A percentile compares a stretch with the other conserved stretches of the same genome.
Conservation (phyloP, 2,329 filamentous ascomycete genomes). For the Penicillium sp. region DNA sequence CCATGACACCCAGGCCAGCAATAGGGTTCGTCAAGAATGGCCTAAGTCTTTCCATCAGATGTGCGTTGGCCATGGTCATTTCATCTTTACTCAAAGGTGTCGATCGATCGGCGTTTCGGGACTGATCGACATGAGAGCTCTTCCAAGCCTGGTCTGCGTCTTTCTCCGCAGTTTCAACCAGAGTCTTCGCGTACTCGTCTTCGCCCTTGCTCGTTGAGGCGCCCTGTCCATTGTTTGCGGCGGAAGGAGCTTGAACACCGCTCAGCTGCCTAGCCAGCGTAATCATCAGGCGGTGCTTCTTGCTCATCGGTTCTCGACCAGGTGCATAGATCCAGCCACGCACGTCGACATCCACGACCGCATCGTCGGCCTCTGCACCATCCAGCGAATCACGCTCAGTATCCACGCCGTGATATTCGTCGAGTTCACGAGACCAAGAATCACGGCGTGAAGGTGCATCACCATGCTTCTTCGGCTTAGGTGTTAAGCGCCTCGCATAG, state of each 20-base stretch:
- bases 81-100: constrained; percentile 65
- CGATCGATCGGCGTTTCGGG: constrained; percentile 41
- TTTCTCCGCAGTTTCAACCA: constrained; percentile 65
- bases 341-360: constrained; percentile 89
- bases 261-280: constrained; percentile 82
- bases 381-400: constrained; percentile 72
- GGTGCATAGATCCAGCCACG: constrained; percentile 92
- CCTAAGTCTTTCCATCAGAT: constrained; percentile 78
- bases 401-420: constrained; percentile 38
- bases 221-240: constrained; percentile 29
- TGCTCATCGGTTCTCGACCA: constrained; percentile 74
- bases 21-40: constrained; percentile 87
- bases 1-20: constrained; percentile 70
- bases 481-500: constrained; percentile 69
- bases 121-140: constrained; percentile 52
- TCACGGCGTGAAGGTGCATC: constrained; percentile 28
- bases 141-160: constrained; percentile 67
- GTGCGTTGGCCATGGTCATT: constrained; percentile 71
- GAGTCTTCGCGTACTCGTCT: constrained; percentile 66
- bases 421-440: constrained; percentile 32
- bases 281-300: constrained; percentile 81
- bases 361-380: constrained; percentile 71
- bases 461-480: constrained; percentile 42
- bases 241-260: constrained; percentile 68
- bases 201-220: constrained; percentile 44